Evolutionary conservation across 345 rosid species (phyloP).

Genomic region (Acer campestre): DNA sequence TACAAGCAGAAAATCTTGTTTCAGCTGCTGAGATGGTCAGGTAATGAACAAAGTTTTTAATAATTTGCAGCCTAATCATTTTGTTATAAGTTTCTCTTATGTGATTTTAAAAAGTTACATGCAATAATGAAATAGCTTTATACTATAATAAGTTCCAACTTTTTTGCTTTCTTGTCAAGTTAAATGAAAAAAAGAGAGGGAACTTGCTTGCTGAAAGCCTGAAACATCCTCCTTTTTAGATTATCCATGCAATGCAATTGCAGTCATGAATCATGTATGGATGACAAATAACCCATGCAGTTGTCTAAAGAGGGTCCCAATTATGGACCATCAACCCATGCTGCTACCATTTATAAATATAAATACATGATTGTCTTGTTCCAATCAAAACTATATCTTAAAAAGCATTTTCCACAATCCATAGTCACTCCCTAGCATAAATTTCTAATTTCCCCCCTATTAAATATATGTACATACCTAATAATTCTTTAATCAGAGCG

Average conservation of each 20-base stretch:
- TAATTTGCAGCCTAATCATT: conserved; percentile 4
- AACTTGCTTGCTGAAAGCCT: background rate
- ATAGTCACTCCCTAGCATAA: background rate
- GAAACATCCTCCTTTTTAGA: no score
- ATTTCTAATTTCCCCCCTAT: background rate
- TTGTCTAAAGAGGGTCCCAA: background rate
- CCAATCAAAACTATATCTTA: background rate
- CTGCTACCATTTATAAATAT: background rate
- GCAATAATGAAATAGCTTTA: conserved; percentile 6
- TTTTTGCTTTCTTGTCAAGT: background rate
- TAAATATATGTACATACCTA: no score
- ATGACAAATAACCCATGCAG: background rate
- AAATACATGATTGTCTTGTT: no score
- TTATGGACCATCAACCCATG: background rate
- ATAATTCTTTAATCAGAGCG: no score
- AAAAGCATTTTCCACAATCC: background rate
- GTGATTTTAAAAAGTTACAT: background rate
- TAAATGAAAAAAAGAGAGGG: background rate
- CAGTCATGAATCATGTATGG: background rate
- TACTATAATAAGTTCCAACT: background rate
- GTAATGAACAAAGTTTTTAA: background rate
- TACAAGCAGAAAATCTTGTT: background rate
- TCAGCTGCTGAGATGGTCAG: background rate
- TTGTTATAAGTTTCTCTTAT: conserved; percentile 8
- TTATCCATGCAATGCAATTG: background rate